Base-by-base conservation (phyloP, 1,284 basidiomycete species). In the Microbotryum silenes-acaulis region DNA sequence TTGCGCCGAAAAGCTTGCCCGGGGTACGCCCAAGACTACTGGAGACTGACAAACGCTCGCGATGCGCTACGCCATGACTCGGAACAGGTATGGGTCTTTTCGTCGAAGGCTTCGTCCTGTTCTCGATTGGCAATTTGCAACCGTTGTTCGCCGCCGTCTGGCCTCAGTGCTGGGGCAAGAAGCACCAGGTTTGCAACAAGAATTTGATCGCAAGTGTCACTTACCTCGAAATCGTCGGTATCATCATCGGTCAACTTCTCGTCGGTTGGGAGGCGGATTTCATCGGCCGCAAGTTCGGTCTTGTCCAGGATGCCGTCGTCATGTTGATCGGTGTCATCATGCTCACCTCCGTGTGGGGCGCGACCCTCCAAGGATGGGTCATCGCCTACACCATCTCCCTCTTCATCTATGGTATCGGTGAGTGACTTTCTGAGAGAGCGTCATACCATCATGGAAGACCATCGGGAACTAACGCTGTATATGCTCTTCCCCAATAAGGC, bases 231-330 rank as follows among this genome's bases (percentile, higher is more conserved):
- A 78, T 78, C 59, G 70, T 77, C 60, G 80, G 79, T 54, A 81
- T 81, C 73, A 81, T 82, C 56, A 70, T 77, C 54, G 81, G 80
- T 57, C 81, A 82, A 72, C 75, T 81, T 62, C 69, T 75, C 56
- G 81, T 82, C 67, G 81, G 81, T 56, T 71, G 80, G 69, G 80
- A 82, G 70, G 80, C 62, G 57, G 81, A 82, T 69, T 82, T 79
- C 79, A 78, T 82, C 62, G 80, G 80, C 46, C 75, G 80, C 60
- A 75, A 75, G 65, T 66, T 61, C 47, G 65, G 65, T 31, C 49
- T 56, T n/a, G 74, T 75, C 20, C 74, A 75, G 64, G 76, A 77
- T 59, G 76, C 76, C 18, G 53, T 60, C 31, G 65, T 76, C 54
- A 75, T 75, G 74, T 69, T 72, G 60, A 68, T 81, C 55, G 80